Base-by-base conservation (phyloP, 257 asterid genomes). In the Coffea eugenioides region DNA sequence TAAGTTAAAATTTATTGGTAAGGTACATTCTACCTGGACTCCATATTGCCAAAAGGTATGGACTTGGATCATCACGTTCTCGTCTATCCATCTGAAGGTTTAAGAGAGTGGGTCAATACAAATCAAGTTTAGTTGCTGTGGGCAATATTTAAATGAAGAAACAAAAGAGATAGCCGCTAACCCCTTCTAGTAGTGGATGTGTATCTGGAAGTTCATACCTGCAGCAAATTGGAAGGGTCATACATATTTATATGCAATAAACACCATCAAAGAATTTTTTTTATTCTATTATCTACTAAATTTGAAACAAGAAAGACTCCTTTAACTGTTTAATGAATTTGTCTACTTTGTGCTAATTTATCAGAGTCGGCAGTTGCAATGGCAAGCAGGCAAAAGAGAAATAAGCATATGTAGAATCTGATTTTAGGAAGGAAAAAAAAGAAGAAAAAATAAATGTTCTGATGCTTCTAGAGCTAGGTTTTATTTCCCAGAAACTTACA, bases 31-130 rank as follows among this genome's bases (percentile, higher is more conserved):
- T 89, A 96, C 99, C 99, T 71, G 99, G 98, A 77, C 93, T 90
- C 99, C 99, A 96, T 86, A 96, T 90, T 69, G 98, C 98, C 48
- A 96, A 90, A 83, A 96, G 97, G 90, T 96, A 94, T 0, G 99
- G 98, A 83, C 95, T 91, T 81, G 98, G 97, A 86, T 96, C 99
- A 86, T 94, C 98, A 31, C 90, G 91, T 82, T 96, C 97, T 87
- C 97, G 92, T 86, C 88, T 86, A 86, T 96, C 97, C 93, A 92
- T 82, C 99, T 96, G 77, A 69, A 82, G 52, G 76, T 79, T 79
- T 52, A 57, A 81, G 77, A 25, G 70, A 76, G 73, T 71, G 71
- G 43, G 84, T 86, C 78, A 90, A 85, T 71, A 27, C 43, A 43
- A 82, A 79, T 65, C 81, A 74, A 86, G 82, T 64, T 70, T 69